Percentiles rank a stretch among this genome's conserved stretches.
These are phyloP conservation scores for Mycena alexandri DNA, from an alignment of 768 basidiomycete genomes.

Conservation along the genomic window DNA sequence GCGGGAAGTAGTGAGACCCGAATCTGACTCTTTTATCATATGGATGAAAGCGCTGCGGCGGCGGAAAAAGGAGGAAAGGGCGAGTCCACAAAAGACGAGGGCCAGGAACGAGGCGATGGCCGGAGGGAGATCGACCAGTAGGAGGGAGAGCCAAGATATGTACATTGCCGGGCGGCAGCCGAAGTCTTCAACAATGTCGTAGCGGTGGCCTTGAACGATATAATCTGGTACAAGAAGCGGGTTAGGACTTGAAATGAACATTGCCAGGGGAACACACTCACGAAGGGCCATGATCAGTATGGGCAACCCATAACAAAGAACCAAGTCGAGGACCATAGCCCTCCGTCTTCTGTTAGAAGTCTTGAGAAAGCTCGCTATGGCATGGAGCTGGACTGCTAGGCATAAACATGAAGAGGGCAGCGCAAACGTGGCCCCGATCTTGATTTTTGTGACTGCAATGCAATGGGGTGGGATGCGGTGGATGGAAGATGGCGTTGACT, in stretches of 20 bases:
- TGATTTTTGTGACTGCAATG: constrained; percentile 65
- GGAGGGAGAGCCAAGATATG: constrained; percentile 13
- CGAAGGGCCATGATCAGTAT: constrained; percentile 69
- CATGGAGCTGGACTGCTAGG: constrained; percentile 67
- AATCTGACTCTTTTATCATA: not conserved
- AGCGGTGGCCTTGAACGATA: constrained; percentile 72
- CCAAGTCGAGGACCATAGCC: constrained; percentile 54
- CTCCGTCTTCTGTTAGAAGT: constrained; percentile 32
- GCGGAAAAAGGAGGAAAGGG: constrained; percentile 4
- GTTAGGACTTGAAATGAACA: not conserved
- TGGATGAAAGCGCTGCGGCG: constrained; percentile 13
- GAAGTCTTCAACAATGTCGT: constrained; percentile 68
- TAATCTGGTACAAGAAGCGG: constrained; percentile 54
- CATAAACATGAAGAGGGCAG: constrained; percentile 72
- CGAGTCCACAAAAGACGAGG: constrained; percentile 16
- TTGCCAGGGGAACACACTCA: constrained; percentile 49
- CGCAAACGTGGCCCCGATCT: constrained; percentile 65
- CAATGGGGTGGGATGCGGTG: not conserved
- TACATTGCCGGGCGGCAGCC: constrained; percentile 56
- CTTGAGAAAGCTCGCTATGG: constrained; percentile 46
- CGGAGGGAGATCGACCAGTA: constrained; percentile 16
- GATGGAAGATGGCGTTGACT: constrained; percentile 39
- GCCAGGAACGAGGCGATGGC: constrained; percentile 3
- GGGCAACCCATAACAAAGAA: constrained; percentile 68
- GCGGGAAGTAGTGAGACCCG: constrained; percentile 12